phyloP scores from a whole-genome alignment of 2,329 filamentous ascomycete genomes.

The Penicillium sp. region DNA sequence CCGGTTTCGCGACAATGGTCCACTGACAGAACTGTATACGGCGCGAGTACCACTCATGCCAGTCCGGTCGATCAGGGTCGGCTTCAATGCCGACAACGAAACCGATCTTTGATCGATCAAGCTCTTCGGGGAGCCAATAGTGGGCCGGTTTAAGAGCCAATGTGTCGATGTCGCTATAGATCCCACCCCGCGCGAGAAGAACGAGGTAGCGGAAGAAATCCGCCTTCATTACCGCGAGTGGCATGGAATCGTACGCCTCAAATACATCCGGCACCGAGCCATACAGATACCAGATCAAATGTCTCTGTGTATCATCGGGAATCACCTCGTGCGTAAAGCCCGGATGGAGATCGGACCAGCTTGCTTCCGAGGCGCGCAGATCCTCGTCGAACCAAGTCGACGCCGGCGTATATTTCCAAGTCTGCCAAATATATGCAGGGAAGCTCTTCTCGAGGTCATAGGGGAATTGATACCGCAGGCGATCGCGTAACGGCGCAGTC shows the following conservation, averaged over 20 bases:
- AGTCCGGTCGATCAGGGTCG: constrained; percentile 88
- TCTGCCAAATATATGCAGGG: constrained; percentile 98
- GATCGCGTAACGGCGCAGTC: constrained; percentile 69
- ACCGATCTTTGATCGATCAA: constrained; percentile 75
- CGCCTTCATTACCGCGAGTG: constrained; percentile 72
- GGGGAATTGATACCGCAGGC: constrained; percentile 88
- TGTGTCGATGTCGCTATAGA: constrained; percentile 94
- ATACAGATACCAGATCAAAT: constrained; percentile 83
- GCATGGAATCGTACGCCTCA: constrained; percentile 71
- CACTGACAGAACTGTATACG: constrained; percentile 98
- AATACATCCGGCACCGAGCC: constrained; percentile 75
- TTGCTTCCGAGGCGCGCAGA: constrained; percentile 81
- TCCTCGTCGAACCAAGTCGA: constrained; percentile 69
- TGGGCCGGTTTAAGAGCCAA: constrained; percentile 75
- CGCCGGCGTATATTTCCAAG: constrained; percentile 85
- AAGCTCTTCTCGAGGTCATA: constrained; percentile 88
- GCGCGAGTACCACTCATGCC: constrained; percentile 93
- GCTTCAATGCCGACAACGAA: constrained; percentile 94
- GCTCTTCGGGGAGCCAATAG: constrained; percentile 79
- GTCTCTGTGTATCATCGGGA: constrained; percentile 80
- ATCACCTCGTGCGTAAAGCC: constrained; percentile 96
- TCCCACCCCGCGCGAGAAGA: constrained; percentile 71
- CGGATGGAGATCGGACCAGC: constrained; percentile 84
- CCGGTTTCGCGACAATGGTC: constrained; percentile 95
- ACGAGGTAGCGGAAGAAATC: constrained; percentile 77